Evolutionary conservation across 768 basidiomycete genomes (phyloP).

Genomic region (Dictyophora rubrovolvata): DNA sequence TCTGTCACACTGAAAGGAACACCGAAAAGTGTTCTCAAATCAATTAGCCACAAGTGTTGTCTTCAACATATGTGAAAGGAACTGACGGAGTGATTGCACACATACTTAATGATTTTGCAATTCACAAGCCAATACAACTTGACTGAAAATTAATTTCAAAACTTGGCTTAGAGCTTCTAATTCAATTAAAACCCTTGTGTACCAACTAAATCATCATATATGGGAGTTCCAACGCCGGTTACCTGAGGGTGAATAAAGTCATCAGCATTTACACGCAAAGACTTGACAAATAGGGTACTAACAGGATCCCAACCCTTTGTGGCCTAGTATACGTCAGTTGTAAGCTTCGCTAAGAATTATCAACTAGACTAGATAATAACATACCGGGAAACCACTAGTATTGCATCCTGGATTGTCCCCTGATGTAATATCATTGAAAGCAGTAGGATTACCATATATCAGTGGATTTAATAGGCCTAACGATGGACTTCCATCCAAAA

Average conservation of each 20-base stretch:
- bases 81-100: too few relatives aligned
- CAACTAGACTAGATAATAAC: background rate
- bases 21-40: too few relatives aligned
- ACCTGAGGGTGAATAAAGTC: background rate
- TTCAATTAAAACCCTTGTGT: too few relatives aligned
- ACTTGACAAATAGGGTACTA: background rate
- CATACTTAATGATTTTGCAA: too few relatives aligned
- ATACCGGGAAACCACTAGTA: constrained; percentile 12
- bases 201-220: background rate
- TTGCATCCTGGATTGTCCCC: constrained; percentile 15
- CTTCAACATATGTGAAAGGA: too few relatives aligned
- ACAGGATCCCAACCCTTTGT: constrained; percentile 13
- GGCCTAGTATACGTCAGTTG: constrained; percentile 5
- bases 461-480: constrained; percentile 14
- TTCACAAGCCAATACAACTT: too few relatives aligned
- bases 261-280: too few relatives aligned
- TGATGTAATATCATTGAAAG: constrained; percentile 24
- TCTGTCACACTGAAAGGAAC: too few relatives aligned
- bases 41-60: too few relatives aligned
- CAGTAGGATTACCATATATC: constrained; percentile 11
- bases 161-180: too few relatives aligned
- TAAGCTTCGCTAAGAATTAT: background rate
- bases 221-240: background rate
- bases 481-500: constrained; percentile 8
- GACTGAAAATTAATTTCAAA: too few relatives aligned